Evolutionary conservation across 116 monocot genomes (phyloP).

Genomic region (Papilionanthe hybrid): DNA sequence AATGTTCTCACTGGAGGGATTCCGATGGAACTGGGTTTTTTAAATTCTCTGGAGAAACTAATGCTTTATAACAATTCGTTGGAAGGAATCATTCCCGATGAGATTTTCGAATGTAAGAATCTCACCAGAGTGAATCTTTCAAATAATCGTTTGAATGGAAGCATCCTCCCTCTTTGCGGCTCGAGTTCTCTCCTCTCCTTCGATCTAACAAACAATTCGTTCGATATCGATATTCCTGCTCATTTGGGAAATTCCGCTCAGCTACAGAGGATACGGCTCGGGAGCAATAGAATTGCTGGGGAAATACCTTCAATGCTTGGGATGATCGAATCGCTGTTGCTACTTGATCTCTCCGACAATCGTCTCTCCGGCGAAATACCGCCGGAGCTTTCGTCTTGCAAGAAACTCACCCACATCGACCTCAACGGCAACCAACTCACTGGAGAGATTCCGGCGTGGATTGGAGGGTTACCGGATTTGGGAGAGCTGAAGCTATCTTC

Average conservation of each 20-base stretch:
- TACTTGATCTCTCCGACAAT: conserved; percentile 70
- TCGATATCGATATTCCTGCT: conserved; percentile 51
- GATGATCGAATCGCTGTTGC: conserved; percentile 30
- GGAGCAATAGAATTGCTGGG: conserved; percentile 57
- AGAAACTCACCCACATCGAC: conserved; percentile 46
- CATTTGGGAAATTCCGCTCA: conserved; percentile 46
- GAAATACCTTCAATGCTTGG: conserved; percentile 52
- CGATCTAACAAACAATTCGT: conserved; percentile 77
- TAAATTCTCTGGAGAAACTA: conserved; percentile 65
- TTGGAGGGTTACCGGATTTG: conserved; percentile 48
- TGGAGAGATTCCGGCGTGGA: conserved; percentile 56
- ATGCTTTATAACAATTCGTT: conserved; percentile 96
- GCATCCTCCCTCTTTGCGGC: conserved; percentile 66
- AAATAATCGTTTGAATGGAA: conserved; percentile 66
- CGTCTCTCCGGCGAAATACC: conserved; percentile 65
- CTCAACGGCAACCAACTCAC: conserved; percentile 50
- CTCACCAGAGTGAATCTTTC: conserved; percentile 88
- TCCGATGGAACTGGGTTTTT: conserved; percentile 48
- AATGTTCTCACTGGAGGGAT: conserved; percentile 58
- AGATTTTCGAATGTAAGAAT: conserved; percentile 64
- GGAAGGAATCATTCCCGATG: conserved; percentile 52
- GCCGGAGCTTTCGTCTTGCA: conserved; percentile 51
- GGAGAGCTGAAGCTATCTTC: conserved; percentile 71
- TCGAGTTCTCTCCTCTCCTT: conserved; percentile 64
- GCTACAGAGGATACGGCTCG: conserved; percentile 75